Conservation (phyloP, 2,329 filamentous ascomycete genomes). For the Epichloe scottii region DNA sequence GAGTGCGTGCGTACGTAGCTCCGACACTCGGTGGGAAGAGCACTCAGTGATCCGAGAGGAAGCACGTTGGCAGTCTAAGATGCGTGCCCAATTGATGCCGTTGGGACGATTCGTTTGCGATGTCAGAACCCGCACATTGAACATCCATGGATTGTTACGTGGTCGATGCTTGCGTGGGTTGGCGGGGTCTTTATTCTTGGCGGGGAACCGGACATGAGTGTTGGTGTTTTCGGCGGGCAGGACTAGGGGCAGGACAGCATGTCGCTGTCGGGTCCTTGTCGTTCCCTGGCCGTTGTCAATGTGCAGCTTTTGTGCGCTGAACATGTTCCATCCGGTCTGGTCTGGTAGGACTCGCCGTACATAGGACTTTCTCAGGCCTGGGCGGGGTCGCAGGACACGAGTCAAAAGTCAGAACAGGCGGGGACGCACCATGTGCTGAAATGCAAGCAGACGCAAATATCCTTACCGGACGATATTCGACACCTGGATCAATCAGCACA, state of each 20-base stretch:
- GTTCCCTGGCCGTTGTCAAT: no score
- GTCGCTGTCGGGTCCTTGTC: no score
- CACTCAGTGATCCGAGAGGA: neutral
- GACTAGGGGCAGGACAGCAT: neutral
- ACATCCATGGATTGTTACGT: neutral
- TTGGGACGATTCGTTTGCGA: neutral
- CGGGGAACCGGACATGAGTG: neutral
- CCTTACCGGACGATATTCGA: no score
- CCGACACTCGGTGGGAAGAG: neutral
- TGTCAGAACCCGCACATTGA: neutral
- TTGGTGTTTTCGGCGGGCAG: neutral
- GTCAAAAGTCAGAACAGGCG: no score
- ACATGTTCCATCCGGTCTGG: no score
- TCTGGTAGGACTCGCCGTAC: no score
- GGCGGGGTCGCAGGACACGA: no score
- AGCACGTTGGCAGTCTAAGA: neutral
- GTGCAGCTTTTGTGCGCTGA: no score
- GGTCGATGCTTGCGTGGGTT: neutral
- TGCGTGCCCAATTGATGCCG: neutral
- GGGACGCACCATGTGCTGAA: no score
- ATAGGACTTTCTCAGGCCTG: no score
- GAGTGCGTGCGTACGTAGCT: neutral
- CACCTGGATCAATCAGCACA: neutral
- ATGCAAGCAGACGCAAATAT: no score
- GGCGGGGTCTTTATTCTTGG: neutral